These are phyloP conservation scores for Populus hybrid DNA, from an alignment of 441 rosid species.

Conservation along the genomic window DNA sequence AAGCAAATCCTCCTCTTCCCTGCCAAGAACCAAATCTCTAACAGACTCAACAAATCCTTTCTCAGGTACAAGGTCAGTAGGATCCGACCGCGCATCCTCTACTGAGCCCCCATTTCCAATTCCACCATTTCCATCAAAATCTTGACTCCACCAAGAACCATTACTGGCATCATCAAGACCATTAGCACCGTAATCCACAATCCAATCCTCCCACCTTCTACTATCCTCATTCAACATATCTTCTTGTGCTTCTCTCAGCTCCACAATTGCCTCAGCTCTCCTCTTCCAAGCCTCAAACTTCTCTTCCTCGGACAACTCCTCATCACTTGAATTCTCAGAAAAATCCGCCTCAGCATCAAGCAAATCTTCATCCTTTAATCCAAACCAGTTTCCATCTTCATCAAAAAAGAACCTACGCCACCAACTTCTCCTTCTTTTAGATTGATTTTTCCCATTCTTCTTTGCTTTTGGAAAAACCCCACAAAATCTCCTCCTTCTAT, in stretches of 20 bases:
- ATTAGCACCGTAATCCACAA: slow-evolving; percentile 47
- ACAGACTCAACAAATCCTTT: slow-evolving; percentile 64
- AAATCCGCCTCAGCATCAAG: slow-evolving; percentile 40
- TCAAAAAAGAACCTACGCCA: slow-evolving; percentile 80
- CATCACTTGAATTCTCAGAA: slow-evolving; percentile 35
- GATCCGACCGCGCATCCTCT: slow-evolving; percentile 33
- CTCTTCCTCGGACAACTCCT: slow-evolving; percentile 50
- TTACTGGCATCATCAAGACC: slow-evolving; percentile 11
- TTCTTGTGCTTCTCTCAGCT: slow-evolving; percentile 85
- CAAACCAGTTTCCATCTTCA: slow-evolving; percentile 88
- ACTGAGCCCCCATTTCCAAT: slow-evolving; percentile 25
- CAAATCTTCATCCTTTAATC: slow-evolving; percentile 64
- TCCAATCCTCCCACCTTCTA: slow-evolving; percentile 96
- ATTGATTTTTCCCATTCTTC: slow-evolving; percentile 30
- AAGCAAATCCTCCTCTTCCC: slow-evolving; percentile 71
- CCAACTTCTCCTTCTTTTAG: slow-evolving; percentile 58
- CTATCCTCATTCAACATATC: slow-evolving; percentile 67
- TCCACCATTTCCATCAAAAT: slow-evolving; percentile 34
- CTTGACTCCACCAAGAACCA: slow-evolving; percentile 51
- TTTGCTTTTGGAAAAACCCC: slow-evolving; percentile 54
- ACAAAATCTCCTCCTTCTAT: slow-evolving; percentile 33
- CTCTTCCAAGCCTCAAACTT: slow-evolving; percentile 93
- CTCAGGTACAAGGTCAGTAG: slow-evolving; percentile 40
- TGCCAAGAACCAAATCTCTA: slow-evolving; percentile 72
- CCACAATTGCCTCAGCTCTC: slow-evolving; percentile 88